These are phyloP conservation scores for Blepharisma undulans DNA, from an alignment of 169 alveolate species.

Conservation along the genomic window DNA sequence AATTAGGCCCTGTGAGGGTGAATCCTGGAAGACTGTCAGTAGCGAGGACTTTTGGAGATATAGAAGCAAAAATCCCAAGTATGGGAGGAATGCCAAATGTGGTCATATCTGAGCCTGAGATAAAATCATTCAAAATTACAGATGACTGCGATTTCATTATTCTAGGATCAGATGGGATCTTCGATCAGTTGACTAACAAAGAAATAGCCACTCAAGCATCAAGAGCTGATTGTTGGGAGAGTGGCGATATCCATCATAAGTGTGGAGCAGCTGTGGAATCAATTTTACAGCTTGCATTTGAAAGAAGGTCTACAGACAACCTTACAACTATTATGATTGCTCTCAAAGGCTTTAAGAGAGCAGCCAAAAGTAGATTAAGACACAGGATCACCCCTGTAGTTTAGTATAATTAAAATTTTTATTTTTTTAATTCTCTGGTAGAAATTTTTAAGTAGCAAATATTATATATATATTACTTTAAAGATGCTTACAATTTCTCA, in stretches of 20 bases:
- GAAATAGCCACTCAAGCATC: constrained; percentile 63
- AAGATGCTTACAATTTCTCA: too few species aligned
- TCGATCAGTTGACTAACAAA: constrained; percentile 57
- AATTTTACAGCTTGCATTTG: constrained; percentile 56
- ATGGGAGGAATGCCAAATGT: constrained; percentile 71
- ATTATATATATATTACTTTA: too few species aligned
- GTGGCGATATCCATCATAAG: constrained; percentile 42
- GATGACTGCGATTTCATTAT: constrained; percentile 63
- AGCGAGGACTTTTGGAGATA: constrained; percentile 73
- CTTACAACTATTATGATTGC: constrained; percentile 79
- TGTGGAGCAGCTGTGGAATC: constrained; percentile 68
- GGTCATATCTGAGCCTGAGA: constrained; percentile 64
- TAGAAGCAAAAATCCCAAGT: constrained; percentile 59
- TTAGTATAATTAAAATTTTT: not conserved
- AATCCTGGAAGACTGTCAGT: constrained; percentile 77
- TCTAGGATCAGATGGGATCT: constrained; percentile 76
- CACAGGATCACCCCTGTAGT: not conserved
- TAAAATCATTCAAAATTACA: constrained; percentile 52
- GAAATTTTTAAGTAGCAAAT: too few species aligned
- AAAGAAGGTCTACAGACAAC: constrained; percentile 78
- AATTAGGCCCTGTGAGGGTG: constrained; percentile 75
- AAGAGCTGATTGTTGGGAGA: constrained; percentile 37
- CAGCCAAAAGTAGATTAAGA: not conserved
- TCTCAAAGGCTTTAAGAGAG: constrained; percentile 43
- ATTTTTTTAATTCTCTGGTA: too few species aligned